These are phyloP conservation scores for Penicillium silybi DNA, from an alignment of 495 filamentous ascomycete genomes.

Conservation along the genomic window DNA sequence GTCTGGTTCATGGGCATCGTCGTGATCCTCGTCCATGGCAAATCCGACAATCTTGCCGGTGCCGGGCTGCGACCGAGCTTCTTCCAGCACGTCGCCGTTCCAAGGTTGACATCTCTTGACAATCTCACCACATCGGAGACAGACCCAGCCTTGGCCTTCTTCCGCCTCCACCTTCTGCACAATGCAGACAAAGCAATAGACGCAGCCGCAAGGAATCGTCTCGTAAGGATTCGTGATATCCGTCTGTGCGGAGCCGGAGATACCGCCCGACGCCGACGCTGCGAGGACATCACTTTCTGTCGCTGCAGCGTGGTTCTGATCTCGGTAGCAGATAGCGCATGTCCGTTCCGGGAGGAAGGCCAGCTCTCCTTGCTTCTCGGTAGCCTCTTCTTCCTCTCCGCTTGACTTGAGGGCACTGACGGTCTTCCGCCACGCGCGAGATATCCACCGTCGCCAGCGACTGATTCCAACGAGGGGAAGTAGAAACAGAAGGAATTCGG, in stretches of 20 bases:
- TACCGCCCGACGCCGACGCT: constrained; percentile 60
- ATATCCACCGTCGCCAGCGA: constrained; percentile 86
- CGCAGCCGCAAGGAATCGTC: constrained; percentile 81
- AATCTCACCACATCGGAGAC: constrained; percentile 80
- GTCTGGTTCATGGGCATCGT: constrained; percentile 9
- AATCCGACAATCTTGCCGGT: constrained; percentile 68
- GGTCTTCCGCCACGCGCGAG: constrained; percentile 74
- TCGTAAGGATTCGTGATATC: constrained; percentile 98
- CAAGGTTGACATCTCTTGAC: constrained; percentile 91
- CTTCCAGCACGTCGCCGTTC: constrained; percentile 78
- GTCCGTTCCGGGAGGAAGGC: constrained; percentile 87
- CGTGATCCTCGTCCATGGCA: constrained; percentile 46
- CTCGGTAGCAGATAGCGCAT: constrained; percentile 96
- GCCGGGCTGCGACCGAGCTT: constrained; percentile 43
- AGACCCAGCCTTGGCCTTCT: constrained; percentile 95
- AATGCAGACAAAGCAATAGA: constrained; percentile 98
- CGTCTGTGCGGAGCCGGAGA: constrained; percentile 83
- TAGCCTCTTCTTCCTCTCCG: constrained; percentile 40
- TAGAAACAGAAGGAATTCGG: constrained; percentile 94
- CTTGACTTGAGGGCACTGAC: constrained; percentile 57
- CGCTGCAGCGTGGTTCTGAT: constrained; percentile 68
- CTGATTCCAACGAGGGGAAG: constrained; percentile 90
- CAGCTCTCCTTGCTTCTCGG: constrained; percentile 64
- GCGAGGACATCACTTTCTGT: constrained; percentile 66
- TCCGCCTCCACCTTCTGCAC: constrained; percentile 84